Percentiles rank a stretch among this genome's conserved stretches.
phyloP scores from a whole-genome alignment of 2,329 filamentous ascomycete genomes.

The Penicillium italicum region DNA sequence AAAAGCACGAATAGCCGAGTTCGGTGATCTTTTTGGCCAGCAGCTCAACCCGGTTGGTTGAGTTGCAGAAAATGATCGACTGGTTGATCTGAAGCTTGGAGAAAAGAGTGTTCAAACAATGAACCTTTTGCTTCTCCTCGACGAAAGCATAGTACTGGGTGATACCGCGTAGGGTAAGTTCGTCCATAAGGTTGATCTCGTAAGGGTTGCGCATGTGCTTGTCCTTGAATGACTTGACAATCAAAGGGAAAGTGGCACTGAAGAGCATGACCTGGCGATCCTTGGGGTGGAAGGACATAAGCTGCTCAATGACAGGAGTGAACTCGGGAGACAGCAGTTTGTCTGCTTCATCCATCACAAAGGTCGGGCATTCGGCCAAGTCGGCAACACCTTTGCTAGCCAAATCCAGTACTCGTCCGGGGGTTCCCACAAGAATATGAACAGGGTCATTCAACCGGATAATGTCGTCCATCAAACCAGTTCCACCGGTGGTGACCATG shows the following conservation, averaged over 20 bases:
- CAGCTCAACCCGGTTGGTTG: constrained; percentile 94
- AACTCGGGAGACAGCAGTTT: constrained; percentile 96
- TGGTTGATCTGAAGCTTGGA: constrained; percentile 99
- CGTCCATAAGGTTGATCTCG: constrained; percentile 99
- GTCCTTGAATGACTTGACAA: constrained; percentile 96
- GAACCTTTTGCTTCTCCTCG: constrained; percentile 98
- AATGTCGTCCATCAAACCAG: constrained; percentile 92
- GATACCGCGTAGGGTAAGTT: constrained; percentile 94
- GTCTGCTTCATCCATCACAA: constrained; percentile 99
- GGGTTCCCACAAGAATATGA: constrained; percentile 96
- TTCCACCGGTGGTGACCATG: constrained; percentile 98
- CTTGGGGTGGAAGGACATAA: constrained; percentile 91
- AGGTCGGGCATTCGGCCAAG: constrained; percentile 91
- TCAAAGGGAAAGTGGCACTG: constrained; percentile 93
- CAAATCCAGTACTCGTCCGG: constrained; percentile 91
- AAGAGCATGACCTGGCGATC: constrained; percentile 99
- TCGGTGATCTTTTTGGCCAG: constrained; percentile 99
- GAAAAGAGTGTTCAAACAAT: constrained; percentile 97
- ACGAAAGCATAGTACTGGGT: constrained; percentile 99
- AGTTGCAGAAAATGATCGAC: constrained; percentile 99
- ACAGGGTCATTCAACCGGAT: constrained; percentile 90
- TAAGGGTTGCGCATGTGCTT: constrained; percentile 96
- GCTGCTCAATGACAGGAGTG: constrained; percentile 93
- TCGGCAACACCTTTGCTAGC: constrained; percentile 96
- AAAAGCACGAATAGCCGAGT: constrained; percentile 98